phyloP scores from a whole-genome alignment of 2,329 filamentous ascomycete genomes.

The Phialophora expanda region DNA sequence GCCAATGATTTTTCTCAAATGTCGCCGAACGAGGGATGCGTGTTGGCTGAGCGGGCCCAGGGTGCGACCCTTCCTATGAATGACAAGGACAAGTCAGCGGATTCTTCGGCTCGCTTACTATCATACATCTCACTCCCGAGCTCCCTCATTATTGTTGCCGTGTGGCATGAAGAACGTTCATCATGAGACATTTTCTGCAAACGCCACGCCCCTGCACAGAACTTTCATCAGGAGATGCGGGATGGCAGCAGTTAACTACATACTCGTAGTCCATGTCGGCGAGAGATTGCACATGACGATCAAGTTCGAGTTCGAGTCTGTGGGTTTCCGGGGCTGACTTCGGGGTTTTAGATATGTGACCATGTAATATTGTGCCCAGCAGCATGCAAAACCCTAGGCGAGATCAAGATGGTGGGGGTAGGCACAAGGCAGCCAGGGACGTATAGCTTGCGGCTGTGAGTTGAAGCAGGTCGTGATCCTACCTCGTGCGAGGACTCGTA shows the following conservation, averaged over 20 bases:
- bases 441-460: background rate
- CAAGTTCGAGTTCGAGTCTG: background rate
- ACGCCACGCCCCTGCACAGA: constrained; percentile 1
- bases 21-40: background rate
- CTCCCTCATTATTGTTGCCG: background rate
- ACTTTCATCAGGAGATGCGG: background rate
- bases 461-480: background rate
- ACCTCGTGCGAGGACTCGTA: background rate
- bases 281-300: background rate
- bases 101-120: constrained; percentile 23
- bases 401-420: too few species aligned
- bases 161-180: constrained; percentile 6
- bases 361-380: constrained; percentile 13
- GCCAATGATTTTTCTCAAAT: background rate
- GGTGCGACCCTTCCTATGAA: background rate
- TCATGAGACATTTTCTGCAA: constrained; percentile 1
- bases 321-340: background rate
- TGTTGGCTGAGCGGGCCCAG: background rate
- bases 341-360: background rate
- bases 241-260: background rate
- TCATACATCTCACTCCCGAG: constrained; percentile 7
- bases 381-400: background rate
- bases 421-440: background rate
- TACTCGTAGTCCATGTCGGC: background rate
- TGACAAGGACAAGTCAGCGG: constrained; percentile 16